Percentiles rank a stretch among this genome's conserved stretches.
Evolutionary conservation across 2,329 filamentous ascomycete species (phyloP).

Genomic region (Talaromyces sp.): DNA sequence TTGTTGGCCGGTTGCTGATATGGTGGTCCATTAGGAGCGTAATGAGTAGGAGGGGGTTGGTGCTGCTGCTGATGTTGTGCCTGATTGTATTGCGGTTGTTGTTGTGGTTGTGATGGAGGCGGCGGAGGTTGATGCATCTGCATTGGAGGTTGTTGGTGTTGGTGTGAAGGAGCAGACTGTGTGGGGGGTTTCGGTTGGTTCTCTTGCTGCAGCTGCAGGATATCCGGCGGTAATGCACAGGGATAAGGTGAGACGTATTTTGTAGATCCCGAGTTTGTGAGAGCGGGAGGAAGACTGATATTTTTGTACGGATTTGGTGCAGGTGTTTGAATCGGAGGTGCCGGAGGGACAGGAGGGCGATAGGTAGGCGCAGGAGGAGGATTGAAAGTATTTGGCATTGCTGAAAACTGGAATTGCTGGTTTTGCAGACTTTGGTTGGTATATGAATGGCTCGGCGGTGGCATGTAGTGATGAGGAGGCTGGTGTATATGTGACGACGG

Average conservation of each 20-base stretch:
- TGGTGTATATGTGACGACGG: constrained; percentile 36
- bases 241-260: constrained; percentile 44
- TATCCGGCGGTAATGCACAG: constrained; percentile 34
- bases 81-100: constrained; percentile 20
- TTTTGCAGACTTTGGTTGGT: constrained; percentile 30
- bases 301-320: constrained; percentile 38
- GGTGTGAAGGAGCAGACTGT: constrained; percentile 13
- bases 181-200: constrained; percentile 25
- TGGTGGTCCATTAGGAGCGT: constrained; percentile 20
- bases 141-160: constrained; percentile 20
- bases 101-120: constrained; percentile 13
- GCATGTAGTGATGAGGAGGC: constrained; percentile 33
- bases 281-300: constrained; percentile 37
- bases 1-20: constrained; percentile 13
- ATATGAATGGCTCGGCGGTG: constrained; percentile 33
- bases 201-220: constrained; percentile 31
- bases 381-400: constrained; percentile 35
- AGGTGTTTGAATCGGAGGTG: constrained; percentile 20
- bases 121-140: constrained; percentile 17
- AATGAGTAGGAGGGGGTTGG: constrained; percentile 24
- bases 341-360: constrained; percentile 20
- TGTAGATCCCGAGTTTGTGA: constrained; percentile 35
- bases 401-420: constrained; percentile 38
- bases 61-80: constrained; percentile 12
- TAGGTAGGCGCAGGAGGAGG: constrained; percentile 27